Conservation (phyloP, 208 protist genomes). For the Leishmania amazonensis region DNA sequence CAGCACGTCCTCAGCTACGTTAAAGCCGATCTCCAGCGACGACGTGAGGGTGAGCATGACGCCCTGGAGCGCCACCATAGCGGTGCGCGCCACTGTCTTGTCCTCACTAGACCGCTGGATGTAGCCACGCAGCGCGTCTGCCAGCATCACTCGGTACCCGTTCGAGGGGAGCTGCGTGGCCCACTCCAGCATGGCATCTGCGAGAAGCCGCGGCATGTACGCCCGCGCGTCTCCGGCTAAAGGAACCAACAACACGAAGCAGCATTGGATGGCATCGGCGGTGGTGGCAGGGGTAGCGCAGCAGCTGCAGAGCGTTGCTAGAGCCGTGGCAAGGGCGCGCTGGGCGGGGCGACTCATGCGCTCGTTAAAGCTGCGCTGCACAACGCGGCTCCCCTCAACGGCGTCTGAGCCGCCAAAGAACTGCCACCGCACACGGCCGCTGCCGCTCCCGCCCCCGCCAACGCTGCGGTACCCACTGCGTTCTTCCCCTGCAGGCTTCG, state of each 20-base stretch:
- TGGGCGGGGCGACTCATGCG: slow-evolving; percentile 45
- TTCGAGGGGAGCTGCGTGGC: slow-evolving; percentile 56
- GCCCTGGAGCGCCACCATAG: slow-evolving; percentile 44
- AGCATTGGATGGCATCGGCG: slow-evolving; percentile 47
- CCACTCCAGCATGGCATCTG: slow-evolving; percentile 52
- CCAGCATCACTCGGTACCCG: slow-evolving; percentile 46
- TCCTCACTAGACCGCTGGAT: slow-evolving; percentile 39
- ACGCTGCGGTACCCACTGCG: slow-evolving; percentile 16
- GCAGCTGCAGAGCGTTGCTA: slow-evolving; percentile 48
- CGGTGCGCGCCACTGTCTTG: slow-evolving; percentile 52
- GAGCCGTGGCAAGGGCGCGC: slow-evolving; percentile 43
- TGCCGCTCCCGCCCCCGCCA: not conserved
- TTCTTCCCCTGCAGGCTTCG: slow-evolving; percentile 19
- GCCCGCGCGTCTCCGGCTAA: slow-evolving; percentile 37
- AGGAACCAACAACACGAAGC: slow-evolving; percentile 66
- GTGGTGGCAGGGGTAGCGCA: slow-evolving; percentile 40
- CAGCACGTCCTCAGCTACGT: slow-evolving; percentile 49
- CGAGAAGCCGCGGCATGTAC: slow-evolving; percentile 68
- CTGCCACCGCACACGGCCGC: slow-evolving; percentile 33
- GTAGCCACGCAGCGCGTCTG: slow-evolving; percentile 48
- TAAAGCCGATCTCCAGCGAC: slow-evolving; percentile 45
- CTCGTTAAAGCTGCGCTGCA: slow-evolving; percentile 47
- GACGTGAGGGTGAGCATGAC: slow-evolving; percentile 55
- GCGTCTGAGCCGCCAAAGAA: slow-evolving; percentile 53
- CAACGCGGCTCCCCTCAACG: slow-evolving; percentile 45